phyloP scores from a whole-genome alignment of 371 early-diverging fungal genomes.

The Lichtheimia hyalospora region DNA sequence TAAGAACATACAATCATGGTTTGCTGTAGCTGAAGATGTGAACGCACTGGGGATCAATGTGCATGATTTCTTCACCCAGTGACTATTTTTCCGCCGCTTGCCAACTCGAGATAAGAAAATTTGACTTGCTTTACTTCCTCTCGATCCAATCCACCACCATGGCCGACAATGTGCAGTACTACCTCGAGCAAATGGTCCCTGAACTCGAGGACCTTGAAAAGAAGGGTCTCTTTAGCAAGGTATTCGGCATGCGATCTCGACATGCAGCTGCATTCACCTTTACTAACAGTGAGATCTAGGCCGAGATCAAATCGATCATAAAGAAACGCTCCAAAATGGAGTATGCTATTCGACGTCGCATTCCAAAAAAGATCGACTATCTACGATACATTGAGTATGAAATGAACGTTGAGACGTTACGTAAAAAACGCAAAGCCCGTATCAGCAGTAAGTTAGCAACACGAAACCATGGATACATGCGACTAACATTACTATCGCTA shows the following conservation, averaged over 20 bases:
- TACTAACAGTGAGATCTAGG: slow-evolving; percentile 30
- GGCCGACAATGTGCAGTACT: slow-evolving; percentile 89
- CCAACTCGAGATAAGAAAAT: too few relatives aligned
- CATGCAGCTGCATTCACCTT: background rate
- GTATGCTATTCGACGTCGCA: slow-evolving; percentile 80
- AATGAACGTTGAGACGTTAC: slow-evolving; percentile 82
- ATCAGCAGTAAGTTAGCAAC: slow-evolving; percentile 21
- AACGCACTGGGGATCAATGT: too few relatives aligned
- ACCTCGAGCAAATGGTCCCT: slow-evolving; percentile 91
- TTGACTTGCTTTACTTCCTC: background rate
- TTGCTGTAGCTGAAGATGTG: too few relatives aligned
- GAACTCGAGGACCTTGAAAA: slow-evolving; percentile 89
- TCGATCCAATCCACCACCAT: slow-evolving; percentile 40
- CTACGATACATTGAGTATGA: slow-evolving; percentile 93
- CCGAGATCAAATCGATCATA: slow-evolving; percentile 84
- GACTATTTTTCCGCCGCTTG: too few relatives aligned
- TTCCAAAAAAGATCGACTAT: slow-evolving; percentile 76
- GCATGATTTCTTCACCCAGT: too few relatives aligned
- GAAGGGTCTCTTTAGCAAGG: slow-evolving; percentile 77
- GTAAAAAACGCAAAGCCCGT: slow-evolving; percentile 80
- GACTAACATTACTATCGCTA: too few relatives aligned
- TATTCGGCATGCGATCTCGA: slow-evolving; percentile 13
- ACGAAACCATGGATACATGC: background rate
- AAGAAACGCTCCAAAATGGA: slow-evolving; percentile 89
- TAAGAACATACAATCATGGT: too few relatives aligned